Percentiles rank a stretch among this genome's conserved stretches.
Conservation (phyloP, 345 rosid genomes). For the Syzygium jambos region DNA sequence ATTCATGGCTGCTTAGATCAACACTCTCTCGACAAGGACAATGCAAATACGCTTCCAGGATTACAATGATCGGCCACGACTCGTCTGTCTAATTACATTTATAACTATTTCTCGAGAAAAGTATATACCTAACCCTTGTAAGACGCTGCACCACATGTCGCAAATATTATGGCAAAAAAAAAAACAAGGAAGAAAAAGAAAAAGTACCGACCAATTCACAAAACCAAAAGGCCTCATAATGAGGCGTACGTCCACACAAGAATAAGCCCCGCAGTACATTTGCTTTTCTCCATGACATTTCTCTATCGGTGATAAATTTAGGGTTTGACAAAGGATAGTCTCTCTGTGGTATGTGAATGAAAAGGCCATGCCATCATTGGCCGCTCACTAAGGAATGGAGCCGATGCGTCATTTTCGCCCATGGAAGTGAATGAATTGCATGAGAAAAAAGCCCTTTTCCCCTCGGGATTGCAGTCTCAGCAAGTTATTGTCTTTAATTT, state of each 20-base stretch:
- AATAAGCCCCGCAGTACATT: not conserved
- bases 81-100: not conserved
- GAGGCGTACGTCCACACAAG: not conserved
- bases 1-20: not conserved
- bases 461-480: not conserved
- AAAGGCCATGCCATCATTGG: not conserved
- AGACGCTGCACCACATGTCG: not conserved
- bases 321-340: not conserved
- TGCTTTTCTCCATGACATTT: not conserved
- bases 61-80: not conserved
- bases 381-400: not conserved
- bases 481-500: not conserved
- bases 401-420: conserved; percentile 1
- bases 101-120: not conserved
- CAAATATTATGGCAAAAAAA: not conserved
- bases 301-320: not conserved
- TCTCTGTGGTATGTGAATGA: not conserved
- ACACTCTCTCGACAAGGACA: too few species aligned
- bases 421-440: conserved; percentile 4
- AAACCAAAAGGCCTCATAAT: not conserved
- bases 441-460: not conserved
- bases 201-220: not conserved
- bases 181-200: not conserved
- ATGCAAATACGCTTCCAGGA: not conserved
- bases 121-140: not conserved